These are phyloP conservation scores for Cucurbita argyrosperma DNA, from an alignment of 306 rosid species.

Conservation along the genomic window DNA sequence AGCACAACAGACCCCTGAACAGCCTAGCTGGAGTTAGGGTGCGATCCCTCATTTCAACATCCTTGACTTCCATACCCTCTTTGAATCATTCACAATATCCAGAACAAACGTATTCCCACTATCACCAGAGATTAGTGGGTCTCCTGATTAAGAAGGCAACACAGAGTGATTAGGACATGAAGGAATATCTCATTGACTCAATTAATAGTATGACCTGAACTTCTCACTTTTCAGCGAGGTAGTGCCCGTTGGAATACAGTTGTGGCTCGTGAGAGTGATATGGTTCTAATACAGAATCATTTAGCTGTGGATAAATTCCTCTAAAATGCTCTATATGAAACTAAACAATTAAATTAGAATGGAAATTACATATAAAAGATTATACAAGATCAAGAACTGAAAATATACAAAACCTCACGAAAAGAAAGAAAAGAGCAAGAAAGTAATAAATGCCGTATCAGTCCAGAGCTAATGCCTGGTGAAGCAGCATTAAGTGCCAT, in stretches of 20 bases:
- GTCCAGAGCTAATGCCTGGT: neutral
- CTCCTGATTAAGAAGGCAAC: neutral
- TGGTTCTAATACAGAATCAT: neutral
- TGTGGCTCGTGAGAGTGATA: neutral
- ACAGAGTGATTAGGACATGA: neutral
- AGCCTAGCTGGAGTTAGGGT: conserved; percentile 49
- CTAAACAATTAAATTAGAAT: neutral
- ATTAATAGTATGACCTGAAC: neutral
- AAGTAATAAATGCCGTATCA: neutral
- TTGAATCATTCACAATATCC: conserved; percentile 24
- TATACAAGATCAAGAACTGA: neutral
- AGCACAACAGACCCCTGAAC: conserved; percentile 62
- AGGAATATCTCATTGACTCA: neutral
- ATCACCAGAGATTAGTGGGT: neutral
- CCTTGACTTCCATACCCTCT: conserved; percentile 53
- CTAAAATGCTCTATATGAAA: neutral
- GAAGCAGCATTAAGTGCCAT: neutral
- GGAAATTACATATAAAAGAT: neutral
- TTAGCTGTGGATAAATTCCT: neutral
- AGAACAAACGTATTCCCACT: neutral
- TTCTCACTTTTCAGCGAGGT: neutral
- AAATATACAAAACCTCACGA: neutral
- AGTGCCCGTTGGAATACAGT: neutral
- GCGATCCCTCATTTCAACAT: conserved; percentile 37
- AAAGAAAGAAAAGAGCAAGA: neutral